Base-by-base conservation (phyloP, 2,329 filamentous ascomycete species). In the Fusarium algeriense region DNA sequence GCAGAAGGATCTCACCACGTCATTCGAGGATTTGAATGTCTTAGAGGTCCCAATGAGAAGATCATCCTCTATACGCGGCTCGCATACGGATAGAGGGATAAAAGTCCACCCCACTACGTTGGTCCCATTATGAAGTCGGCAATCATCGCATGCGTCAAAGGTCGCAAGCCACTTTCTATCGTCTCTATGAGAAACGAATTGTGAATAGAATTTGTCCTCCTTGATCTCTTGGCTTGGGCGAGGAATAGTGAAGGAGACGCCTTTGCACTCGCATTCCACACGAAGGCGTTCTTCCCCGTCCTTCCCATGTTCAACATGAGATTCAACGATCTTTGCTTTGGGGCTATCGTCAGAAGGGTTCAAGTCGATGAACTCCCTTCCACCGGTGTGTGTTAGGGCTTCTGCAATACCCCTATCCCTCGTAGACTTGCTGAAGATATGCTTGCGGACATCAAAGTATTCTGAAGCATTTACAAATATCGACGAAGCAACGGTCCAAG, bases 221-320 rank as follows among this genome's bases (percentile, higher is more conserved):
- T 78, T 69, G 6, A 78, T 75, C 19, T 75, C 75, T 8, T 77
- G 56, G 6, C 74, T 78, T 3, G 85, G 85, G 6, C 83, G 79
- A 13, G 78, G 71, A 34, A 87, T 77, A 8, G 81, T 82, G 71
- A 87, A 86, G 7, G 81, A 83, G 1, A 87, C 82, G 13, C 85
- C 84, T 43, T 81, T 83, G 61, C 85, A 87, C 60, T 82, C 78
- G 68, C 85, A 87, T 65, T 85, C 67, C 0, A 79, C 85, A 1
- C 81, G 80, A 14, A 87, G 79, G 20, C 80, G 73, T 40, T 85
- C 81, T 44, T 79, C 71, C 13, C 82, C 83, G 12, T 81, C 73
- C 1, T 60, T 53, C 8, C 80, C 81, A 11, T 79, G 57, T 64
- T 83, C 81, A 0, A 73, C 63, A 48, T 76, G 23, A 8, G 76